phyloP scores from a whole-genome alignment of 495 filamentous ascomycete genomes.

The Daldinia vernicosa region DNA sequence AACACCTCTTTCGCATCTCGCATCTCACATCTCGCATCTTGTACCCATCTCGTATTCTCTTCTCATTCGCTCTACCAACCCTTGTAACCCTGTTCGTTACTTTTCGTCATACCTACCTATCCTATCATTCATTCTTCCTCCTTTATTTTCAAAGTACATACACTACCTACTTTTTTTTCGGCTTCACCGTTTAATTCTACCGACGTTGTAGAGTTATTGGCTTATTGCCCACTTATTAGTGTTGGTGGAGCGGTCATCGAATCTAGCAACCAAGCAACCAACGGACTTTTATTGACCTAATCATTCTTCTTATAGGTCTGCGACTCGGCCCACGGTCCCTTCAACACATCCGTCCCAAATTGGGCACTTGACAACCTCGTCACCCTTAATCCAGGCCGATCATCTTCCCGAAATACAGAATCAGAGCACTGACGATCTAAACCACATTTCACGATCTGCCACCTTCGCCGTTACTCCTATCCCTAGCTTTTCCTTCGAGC shows the following conservation, averaged over 20 bases:
- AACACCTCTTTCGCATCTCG: neutral
- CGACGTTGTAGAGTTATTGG: slow-evolving; percentile 14
- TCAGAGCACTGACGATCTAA: slow-evolving; percentile 40
- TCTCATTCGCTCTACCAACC: slow-evolving; percentile 10
- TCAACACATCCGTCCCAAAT: slow-evolving; percentile 79
- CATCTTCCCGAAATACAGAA: slow-evolving; percentile 55
- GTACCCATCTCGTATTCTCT: slow-evolving; percentile 27
- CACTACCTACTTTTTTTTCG: neutral
- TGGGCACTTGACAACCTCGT: slow-evolving; percentile 83
- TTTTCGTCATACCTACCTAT: slow-evolving; percentile 9
- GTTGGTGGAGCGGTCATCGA: slow-evolving; percentile 17
- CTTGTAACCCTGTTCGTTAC: slow-evolving; percentile 6
- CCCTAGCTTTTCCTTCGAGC: slow-evolving; percentile 30
- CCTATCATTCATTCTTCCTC: slow-evolving; percentile 3
- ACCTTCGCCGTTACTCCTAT: slow-evolving; percentile 30
- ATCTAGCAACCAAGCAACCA: slow-evolving; percentile 25
- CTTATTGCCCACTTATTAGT: neutral
- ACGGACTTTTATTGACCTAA: slow-evolving; percentile 20
- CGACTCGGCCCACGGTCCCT: slow-evolving; percentile 59
- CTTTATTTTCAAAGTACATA: slow-evolving; percentile 13
- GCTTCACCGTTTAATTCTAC: slow-evolving; percentile 27
- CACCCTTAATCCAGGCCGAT: slow-evolving; percentile 72
- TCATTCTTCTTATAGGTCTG: slow-evolving; percentile 23
- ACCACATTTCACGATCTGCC: slow-evolving; percentile 39
- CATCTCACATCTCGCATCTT: neutral